Evolutionary conservation across 1,284 basidiomycete genomes (phyloP).

Genomic region (Ganoderma boninense): DNA sequence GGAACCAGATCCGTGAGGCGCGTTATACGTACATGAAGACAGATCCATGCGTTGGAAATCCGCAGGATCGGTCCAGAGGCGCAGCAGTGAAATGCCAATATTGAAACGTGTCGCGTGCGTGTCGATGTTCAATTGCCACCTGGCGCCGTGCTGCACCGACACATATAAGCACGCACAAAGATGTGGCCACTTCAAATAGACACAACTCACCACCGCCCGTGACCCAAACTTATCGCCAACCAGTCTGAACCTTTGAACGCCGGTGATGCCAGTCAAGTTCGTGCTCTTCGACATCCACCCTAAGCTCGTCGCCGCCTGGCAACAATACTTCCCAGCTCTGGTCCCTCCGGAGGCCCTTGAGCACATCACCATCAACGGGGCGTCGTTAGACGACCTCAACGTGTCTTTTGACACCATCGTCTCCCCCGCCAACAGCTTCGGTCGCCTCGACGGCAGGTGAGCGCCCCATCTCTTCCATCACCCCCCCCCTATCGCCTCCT

Average conservation of each 20-base stretch:
- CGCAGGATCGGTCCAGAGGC: too few relatives aligned
- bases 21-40: too few relatives aligned
- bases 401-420: constrained; percentile 37
- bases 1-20: too few relatives aligned
- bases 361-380: constrained; percentile 13
- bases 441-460: constrained; percentile 36
- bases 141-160: too few relatives aligned
- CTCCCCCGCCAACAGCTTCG: constrained; percentile 38
- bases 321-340: constrained; percentile 7
- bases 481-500: neutral
- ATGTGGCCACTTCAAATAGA: too few relatives aligned
- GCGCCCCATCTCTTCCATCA: neutral
- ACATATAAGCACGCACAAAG: too few relatives aligned
- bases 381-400: constrained; percentile 8
- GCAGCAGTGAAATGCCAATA: too few relatives aligned
- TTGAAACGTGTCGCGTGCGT: too few relatives aligned
- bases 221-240: too few relatives aligned
- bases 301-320: constrained; percentile 17
- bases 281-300: constrained; percentile 10
- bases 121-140: too few relatives aligned
- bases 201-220: too few relatives aligned
- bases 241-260: neutral
- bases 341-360: constrained; percentile 10
- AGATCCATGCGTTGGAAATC: too few relatives aligned
- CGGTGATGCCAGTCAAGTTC: constrained; percentile 9